A percentile compares a stretch with the other conserved stretches of the same genome.
Evolutionary conservation across 371 early-diverging fungal genomes (phyloP).

Genomic region (Mucor mucedo): DNA sequence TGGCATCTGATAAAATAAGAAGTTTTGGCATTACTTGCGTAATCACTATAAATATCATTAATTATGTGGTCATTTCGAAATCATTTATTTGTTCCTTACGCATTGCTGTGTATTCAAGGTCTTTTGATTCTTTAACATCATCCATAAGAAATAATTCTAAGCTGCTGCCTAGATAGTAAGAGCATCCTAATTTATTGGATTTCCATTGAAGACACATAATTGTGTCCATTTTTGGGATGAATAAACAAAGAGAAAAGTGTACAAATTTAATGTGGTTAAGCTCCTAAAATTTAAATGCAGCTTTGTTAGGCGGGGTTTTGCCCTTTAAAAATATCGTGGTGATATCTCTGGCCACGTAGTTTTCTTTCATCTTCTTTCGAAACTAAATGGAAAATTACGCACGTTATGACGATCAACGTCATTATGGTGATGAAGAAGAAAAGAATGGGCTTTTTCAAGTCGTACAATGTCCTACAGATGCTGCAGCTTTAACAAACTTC

Average conservation of each 20-base stretch:
- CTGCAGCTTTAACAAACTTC: slow-evolving; percentile 80
- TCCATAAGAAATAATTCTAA: slow-evolving; percentile 63
- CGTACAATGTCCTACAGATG: slow-evolving; percentile 64
- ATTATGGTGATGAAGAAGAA: slow-evolving; percentile 17
- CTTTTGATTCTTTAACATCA: slow-evolving; percentile 51
- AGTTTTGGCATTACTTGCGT: slow-evolving; percentile 11
- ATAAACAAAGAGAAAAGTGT: not conserved
- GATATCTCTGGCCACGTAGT: not conserved
- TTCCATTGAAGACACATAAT: slow-evolving; percentile 54
- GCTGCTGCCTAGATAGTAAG: slow-evolving; percentile 49
- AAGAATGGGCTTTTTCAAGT: slow-evolving; percentile 33
- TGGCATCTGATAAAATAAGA: slow-evolving; percentile 11
- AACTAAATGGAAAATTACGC: slow-evolving; percentile 19
- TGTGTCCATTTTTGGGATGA: slow-evolving; percentile 23
- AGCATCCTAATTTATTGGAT: slow-evolving; percentile 53
- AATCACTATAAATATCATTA: slow-evolving; percentile 4
- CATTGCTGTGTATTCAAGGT: slow-evolving; percentile 37
- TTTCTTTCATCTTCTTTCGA: slow-evolving; percentile 3
- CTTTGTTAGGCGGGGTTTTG: too few relatives aligned
- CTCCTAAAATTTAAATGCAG: not conserved
- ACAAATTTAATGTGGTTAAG: not conserved
- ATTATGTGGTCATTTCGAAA: not conserved
- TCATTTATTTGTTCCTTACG: slow-evolving; percentile 32
- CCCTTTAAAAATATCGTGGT: not conserved
- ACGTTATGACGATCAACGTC: slow-evolving; percentile 17